Percentiles rank a stretch among this genome's conserved stretches.
Conservation (phyloP, 75 land plant genomes). For the Pseudotsuga menziesii region DNA sequence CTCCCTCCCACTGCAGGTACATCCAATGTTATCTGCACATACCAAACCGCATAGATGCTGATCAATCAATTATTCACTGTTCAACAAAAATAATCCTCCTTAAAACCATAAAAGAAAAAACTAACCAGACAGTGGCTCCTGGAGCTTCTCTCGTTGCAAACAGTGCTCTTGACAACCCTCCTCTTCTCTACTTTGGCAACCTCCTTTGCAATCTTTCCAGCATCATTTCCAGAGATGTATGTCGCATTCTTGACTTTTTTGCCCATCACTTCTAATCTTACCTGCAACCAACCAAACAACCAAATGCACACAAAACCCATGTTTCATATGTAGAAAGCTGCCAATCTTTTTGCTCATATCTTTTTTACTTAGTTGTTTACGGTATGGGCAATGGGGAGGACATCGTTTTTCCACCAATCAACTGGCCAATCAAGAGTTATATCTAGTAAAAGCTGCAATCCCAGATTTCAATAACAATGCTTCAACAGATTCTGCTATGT, state of each 20-base stretch:
- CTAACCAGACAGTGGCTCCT: slow-evolving; percentile 94
- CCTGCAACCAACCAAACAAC: slow-evolving; percentile 37
- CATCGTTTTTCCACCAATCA: too few relatives aligned
- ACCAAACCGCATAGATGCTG: not conserved
- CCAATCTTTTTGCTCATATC: not conserved
- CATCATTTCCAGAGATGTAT: slow-evolving; percentile 73
- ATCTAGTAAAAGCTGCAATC: too few relatives aligned
- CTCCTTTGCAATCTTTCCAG: slow-evolving; percentile 84
- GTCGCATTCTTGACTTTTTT: slow-evolving; percentile 88
- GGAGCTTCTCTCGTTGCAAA: slow-evolving; percentile 90
- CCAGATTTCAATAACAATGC: too few relatives aligned
- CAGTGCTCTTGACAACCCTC: slow-evolving; percentile 88
- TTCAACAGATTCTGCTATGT: too few relatives aligned
- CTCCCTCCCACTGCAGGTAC: slow-evolving; percentile 89
- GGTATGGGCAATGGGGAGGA: not conserved
- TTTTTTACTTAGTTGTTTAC: not conserved
- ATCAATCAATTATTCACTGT: not conserved
- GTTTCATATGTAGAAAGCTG: slow-evolving; percentile 11
- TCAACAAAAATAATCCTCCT: slow-evolving; percentile 1
- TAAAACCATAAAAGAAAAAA: not conserved
- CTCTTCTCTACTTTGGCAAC: slow-evolving; percentile 90
- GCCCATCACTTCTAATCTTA: slow-evolving; percentile 84
- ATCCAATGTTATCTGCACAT: slow-evolving; percentile 77
- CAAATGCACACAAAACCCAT: not conserved
- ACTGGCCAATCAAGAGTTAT: too few relatives aligned